Evolutionary conservation across 768 basidiomycete genomes (phyloP), one percentile per base, ranked within the genome.

Genomic region (Auriscalpium orientale): DNA sequence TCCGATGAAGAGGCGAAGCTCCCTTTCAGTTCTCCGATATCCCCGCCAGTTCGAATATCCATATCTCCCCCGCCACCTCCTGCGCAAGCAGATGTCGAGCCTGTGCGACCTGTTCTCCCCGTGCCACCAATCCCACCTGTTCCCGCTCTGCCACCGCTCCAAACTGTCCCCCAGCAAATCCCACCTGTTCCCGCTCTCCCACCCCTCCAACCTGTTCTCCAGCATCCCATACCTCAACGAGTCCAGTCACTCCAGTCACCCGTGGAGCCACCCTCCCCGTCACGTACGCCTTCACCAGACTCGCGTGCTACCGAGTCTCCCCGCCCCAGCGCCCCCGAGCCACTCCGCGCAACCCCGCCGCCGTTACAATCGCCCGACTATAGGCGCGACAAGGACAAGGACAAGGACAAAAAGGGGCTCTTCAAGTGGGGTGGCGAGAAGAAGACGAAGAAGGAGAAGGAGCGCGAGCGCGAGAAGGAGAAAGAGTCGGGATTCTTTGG

Each of bases 401-500:
- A 87, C 59, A 88, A 87, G 67, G 72, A 72, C 38, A 72, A 74
- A 50, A 88, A 85, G 72, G 87, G 83, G 63, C 62, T 63, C 11
- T 59, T 64, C 49, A 73, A 76, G 69, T 70, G 65, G 71, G 78
- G 67, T 62, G 74, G 71, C 55, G 72, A 69, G 58, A 74, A 70
- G 60, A 78, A 74, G 58, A 73, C 66, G 51, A 78, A 80, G 63
- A 79, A 78, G 67, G 78, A 81, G 59, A 74, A 76, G 46, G 80
- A 58, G 47, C 46, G 37, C 16, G 65, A 85, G 61, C 81, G 81
- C 65, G 77, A 77, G 58, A 76, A 78, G 60, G 85, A 87, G 65
- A 84, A 85, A 68, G 86, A 89, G n/a, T 72, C 81, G 18, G 79
- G 92, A 2, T 97, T 98, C 76, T 92, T 98, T 61, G 92, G 93